A percentile compares a stretch with the other conserved stretches of the same genome.
Conservation (phyloP, 2,329 filamentous ascomycete species). For the Fusarium transvaalense region DNA sequence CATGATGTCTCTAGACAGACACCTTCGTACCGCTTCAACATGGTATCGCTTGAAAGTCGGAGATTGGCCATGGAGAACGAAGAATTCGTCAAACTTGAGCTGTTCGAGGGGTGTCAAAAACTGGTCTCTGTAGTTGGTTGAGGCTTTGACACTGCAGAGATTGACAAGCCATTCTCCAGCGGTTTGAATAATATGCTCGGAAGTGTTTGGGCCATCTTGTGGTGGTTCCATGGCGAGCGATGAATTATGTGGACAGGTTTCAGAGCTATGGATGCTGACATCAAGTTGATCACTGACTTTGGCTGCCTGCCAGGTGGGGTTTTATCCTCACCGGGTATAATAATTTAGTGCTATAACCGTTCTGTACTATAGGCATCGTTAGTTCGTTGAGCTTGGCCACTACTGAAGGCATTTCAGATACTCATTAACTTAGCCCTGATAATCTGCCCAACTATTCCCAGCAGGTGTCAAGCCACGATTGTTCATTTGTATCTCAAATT, state of each 20-base stretch:
- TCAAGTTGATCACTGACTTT: neutral
- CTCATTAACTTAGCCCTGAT: no score
- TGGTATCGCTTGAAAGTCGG: neutral
- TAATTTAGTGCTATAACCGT: neutral
- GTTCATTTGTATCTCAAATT: no score
- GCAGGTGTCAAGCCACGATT: neutral
- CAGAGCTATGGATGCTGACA: neutral
- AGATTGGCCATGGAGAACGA: neutral
- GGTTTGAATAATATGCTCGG: neutral
- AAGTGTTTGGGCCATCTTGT: no score
- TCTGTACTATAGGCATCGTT: no score
- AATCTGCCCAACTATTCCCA: neutral
- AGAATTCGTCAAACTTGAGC: constrained; percentile 28
- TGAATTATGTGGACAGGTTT: neutral
- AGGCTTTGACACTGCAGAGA: neutral
- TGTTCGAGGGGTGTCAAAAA: constrained; percentile 9
- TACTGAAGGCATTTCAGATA: no score
- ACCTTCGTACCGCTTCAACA: constrained; percentile 7
- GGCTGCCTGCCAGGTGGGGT: neutral
- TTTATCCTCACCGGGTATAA: constrained; percentile 5
- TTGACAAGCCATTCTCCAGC: constrained; percentile 23
- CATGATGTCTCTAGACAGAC: neutral
- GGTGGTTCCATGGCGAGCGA: neutral
- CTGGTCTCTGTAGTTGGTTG: neutral
- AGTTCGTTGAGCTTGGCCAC: no score